Base-by-base conservation (phyloP, 1,284 basidiomycete genomes). In the Ganoderma boninense region DNA sequence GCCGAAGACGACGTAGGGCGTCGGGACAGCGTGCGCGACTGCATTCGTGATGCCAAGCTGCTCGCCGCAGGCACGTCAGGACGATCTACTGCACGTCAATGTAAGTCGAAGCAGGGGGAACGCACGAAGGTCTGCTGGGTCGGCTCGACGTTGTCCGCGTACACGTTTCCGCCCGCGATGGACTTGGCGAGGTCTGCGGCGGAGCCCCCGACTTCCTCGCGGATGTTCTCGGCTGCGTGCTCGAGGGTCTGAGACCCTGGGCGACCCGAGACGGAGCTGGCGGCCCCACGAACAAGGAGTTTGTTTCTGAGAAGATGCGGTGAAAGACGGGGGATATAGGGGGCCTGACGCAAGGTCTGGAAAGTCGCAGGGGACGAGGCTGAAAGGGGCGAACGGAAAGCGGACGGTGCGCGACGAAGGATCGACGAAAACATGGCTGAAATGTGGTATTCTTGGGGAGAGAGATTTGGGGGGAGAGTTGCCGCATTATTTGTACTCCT, bases 131-230 rank as follows among this genome's bases (percentile, higher is more conserved):
- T 85, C 69, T 75, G 80, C 71, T 83, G 77, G 46, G 79, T 85
- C 52, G 73, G 77, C 26, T 83, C 80, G 57, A 91, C 83, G 18
- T 82, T 75, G 68, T 89, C 89, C 5, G 80, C 78, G 44, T 84
- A 87, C 66, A 89, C 81, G 76, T 91, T 90, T 1, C 87, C 89
- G 32, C 90, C 92, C 0, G 90, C 92, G 67, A 94, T 94, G 46
- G 86, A 84, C 75, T 90, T 92, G 2, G 92, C 92, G 72, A 92
- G 84, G 78, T 94, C 93, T 13, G 87, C 81, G 2, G 91, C 89
- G 35, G 92, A 90, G 77, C 92, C 91, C 4, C 91, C 90, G 1
- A 93, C 84, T 79, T 95, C 93, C 78, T 95, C 93, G 74, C 87
- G 90, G 73, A 94, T 89, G 73, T 95, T 95, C 35, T 85, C 84